These are phyloP conservation scores for Malassezia pachydermatis DNA, from an alignment of 1,284 basidiomycete genomes.

Conservation along the genomic window DNA sequence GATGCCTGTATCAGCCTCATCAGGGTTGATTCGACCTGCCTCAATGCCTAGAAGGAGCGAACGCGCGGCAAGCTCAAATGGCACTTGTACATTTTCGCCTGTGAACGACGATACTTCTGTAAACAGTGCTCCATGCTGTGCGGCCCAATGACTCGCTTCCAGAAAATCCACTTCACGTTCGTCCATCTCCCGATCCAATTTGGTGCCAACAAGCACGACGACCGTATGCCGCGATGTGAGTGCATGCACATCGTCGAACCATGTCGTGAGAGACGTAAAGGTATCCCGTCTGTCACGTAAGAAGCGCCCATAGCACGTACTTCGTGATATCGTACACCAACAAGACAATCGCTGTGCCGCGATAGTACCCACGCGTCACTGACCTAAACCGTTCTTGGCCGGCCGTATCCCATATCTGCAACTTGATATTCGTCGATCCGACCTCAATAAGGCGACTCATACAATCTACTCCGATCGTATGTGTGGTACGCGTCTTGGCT, in stretches of 20 bases:
- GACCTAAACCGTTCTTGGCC: slow-evolving; percentile 55
- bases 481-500: slow-evolving; percentile 94
- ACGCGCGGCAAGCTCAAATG: slow-evolving; percentile 79
- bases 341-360: slow-evolving; percentile 64
- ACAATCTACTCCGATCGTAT: slow-evolving; percentile 95
- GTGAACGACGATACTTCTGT: slow-evolving; percentile 83
- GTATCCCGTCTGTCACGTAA: slow-evolving; percentile 47
- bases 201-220: slow-evolving; percentile 86
- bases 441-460: slow-evolving; percentile 76
- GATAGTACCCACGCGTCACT: slow-evolving; percentile 93
- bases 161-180: slow-evolving; percentile 86
- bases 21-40: slow-evolving; percentile 78
- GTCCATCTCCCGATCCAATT: slow-evolving; percentile 75
- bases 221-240: slow-evolving; percentile 76
- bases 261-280: slow-evolving; percentile 68
- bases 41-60: slow-evolving; percentile 88
- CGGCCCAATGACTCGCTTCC: slow-evolving; percentile 87
- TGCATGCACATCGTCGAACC: slow-evolving; percentile 83
- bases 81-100: slow-evolving; percentile 85
- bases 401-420: slow-evolving; percentile 52
- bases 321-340: slow-evolving; percentile 93
- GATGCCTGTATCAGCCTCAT: slow-evolving; percentile 82
- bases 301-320: slow-evolving; percentile 54
- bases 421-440: slow-evolving; percentile 83
- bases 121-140: slow-evolving; percentile 68